Conservation (phyloP, 2,329 filamentous ascomycete genomes). For the Apiospora kogelbergensis region DNA sequence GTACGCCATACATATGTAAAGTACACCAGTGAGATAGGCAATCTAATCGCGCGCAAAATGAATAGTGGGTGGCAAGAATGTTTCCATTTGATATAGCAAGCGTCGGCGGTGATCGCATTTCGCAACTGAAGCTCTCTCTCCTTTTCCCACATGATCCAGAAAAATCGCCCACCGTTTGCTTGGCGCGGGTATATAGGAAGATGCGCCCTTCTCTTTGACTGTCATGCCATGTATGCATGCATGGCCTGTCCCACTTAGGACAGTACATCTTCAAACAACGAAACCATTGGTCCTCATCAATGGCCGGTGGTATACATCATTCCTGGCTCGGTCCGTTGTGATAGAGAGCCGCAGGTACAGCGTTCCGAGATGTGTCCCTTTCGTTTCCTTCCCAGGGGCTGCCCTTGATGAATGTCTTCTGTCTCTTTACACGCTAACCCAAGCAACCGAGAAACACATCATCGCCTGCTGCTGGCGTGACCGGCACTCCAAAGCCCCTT, state of each 20-base stretch:
- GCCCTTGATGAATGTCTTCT: not conserved
- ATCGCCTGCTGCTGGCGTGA: conserved; percentile 25
- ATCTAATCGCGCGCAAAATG: not conserved
- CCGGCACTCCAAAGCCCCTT: conserved; percentile 60
- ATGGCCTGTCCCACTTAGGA: not conserved
- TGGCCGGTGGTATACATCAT: not conserved
- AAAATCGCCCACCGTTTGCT: conserved; percentile 2
- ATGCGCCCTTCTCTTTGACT: not conserved
- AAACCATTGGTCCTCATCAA: not conserved
- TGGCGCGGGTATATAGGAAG: conserved; percentile 8
- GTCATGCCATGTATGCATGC: too few relatives aligned
- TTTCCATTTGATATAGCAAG: not conserved
- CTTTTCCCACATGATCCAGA: not conserved
- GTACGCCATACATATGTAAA: too few relatives aligned
- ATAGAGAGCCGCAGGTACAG: not conserved
- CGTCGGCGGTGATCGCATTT: not conserved
- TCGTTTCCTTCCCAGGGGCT: not conserved
- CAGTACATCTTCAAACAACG: not conserved
- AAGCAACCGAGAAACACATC: conserved; percentile 7
- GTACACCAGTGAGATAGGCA: too few relatives aligned
- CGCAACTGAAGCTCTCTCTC: not conserved
- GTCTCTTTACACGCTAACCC: not conserved
- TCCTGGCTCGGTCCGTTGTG: not conserved
- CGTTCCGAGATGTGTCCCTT: not conserved
- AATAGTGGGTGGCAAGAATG: not conserved